Evolutionary conservation across 2,329 filamentous ascomycete species (phyloP).

Genomic region (Fusarium longipes): DNA sequence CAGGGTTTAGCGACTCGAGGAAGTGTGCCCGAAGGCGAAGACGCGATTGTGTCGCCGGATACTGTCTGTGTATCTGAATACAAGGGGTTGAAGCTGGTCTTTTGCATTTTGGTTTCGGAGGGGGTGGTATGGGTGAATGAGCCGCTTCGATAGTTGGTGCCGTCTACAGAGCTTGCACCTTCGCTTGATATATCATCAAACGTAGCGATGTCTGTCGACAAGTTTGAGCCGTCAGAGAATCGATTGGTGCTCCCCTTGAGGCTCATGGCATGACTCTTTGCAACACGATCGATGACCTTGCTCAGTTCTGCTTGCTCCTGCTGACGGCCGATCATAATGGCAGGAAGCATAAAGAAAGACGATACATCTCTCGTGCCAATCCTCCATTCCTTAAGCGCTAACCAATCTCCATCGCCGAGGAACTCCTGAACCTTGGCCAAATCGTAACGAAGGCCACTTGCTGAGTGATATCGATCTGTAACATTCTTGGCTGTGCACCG

Average conservation of each 20-base stretch:
- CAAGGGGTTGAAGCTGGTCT: constrained; percentile 56
- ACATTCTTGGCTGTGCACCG: constrained; percentile 93
- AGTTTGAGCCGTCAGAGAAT: constrained; percentile 64
- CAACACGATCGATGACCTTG: constrained; percentile 79
- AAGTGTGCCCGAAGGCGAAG: constrained; percentile 55
- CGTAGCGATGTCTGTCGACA: constrained; percentile 63
- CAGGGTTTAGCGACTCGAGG: constrained; percentile 58
- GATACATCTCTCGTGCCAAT: constrained; percentile 89
- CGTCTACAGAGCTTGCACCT: constrained; percentile 68
- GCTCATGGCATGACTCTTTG: constrained; percentile 69
- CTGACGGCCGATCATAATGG: constrained; percentile 81
- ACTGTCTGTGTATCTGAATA: constrained; percentile 55
- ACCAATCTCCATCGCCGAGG: constrained; percentile 78
- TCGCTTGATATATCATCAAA: constrained; percentile 68
- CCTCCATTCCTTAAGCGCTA: constrained; percentile 77
- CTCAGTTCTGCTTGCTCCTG: constrained; percentile 77
- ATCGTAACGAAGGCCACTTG: constrained; percentile 86
- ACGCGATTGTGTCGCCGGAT: constrained; percentile 61
- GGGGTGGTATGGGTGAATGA: constrained; percentile 61
- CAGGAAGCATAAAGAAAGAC: constrained; percentile 89
- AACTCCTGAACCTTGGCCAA: constrained; percentile 78
- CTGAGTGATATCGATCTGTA: constrained; percentile 88
- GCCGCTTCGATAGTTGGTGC: constrained; percentile 60
- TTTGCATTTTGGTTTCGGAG: constrained; percentile 55
- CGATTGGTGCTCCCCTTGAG: constrained; percentile 57